Base-by-base conservation (phyloP, 352 stramenopile species). In the Nannochloropsis limnetica region DNA sequence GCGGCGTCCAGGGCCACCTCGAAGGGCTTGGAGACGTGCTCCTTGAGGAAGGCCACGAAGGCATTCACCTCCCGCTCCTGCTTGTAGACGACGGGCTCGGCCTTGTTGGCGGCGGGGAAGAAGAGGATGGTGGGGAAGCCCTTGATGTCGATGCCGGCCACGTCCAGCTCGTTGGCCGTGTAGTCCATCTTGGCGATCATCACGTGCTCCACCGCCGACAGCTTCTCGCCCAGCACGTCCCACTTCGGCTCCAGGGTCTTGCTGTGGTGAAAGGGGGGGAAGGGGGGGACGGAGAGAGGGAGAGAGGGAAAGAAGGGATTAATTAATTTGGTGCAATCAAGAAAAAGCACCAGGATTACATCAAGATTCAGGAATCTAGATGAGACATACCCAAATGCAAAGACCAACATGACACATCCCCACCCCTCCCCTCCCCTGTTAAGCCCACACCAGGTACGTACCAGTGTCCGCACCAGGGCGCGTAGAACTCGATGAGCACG, bases 151-250 rank as follows among this genome's bases (percentile, higher is more conserved):
- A 97, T 91, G 37, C 90, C 89, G 3, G 90, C 84, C 87, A 94
- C 87, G 89, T 97, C 93, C 31, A 98, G 89, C 87, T 98, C 94
- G 89, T 98, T 98, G 80, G 93, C 93, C 1, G 93, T 97, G 43
- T 93, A 89, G 86, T 98, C 94, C 86, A 98, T 97, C 92, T 97
- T 97, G 83, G 90, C 93, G 85, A 98, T 96, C 54, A 97, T 82
- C 61, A 97, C 91, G 84, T 89, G 93, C 83, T 96, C 91, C 32
- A 95, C 91, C 80, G 79, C 81, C 25, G 79, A 43, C 1, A 87
- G 32, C 83, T 89, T 90, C 86, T 94, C 90, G 25, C 90, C 92
- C 80, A 96, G 88, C 87, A 95, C 91, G 83, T 95, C 86, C 61
- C 83, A 87, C 82, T 83, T 69, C 5, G 54, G 54, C 20, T 69